Conservation (phyloP, 2,329 filamentous ascomycete species). For the Fonsecaea nubica region DNA sequence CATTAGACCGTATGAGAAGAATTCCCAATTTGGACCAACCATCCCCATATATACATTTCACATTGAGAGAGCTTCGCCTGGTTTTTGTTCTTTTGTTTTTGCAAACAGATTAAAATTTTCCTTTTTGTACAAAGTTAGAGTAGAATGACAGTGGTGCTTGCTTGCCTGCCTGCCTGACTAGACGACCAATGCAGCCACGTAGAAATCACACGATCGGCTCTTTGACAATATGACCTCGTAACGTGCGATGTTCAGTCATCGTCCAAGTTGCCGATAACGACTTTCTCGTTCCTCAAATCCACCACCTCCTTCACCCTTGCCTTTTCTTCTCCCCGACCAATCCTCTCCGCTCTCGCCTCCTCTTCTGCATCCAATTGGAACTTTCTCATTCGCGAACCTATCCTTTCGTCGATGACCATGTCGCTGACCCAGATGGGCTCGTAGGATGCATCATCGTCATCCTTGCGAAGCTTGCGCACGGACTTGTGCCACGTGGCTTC, state of each 20-base stretch:
- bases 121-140: constrained; percentile 1
- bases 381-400: constrained; percentile 78
- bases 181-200: background rate
- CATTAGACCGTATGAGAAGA: background rate
- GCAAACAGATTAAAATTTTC: background rate
- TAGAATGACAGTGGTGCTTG: constrained; percentile 3
- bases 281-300: constrained; percentile 49
- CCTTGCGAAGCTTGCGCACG: constrained; percentile 64
- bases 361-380: constrained; percentile 75
- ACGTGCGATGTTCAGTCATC: constrained; percentile 11
- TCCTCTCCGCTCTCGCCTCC: constrained; percentile 68
- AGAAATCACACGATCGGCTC: background rate
- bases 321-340: constrained; percentile 71
- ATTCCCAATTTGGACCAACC: too few species aligned
- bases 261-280: constrained; percentile 48
- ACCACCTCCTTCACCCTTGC: constrained; percentile 52
- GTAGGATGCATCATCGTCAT: constrained; percentile 53
- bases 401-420: constrained; percentile 76
- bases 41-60: background rate
- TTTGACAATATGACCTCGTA: background rate
- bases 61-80: background rate
- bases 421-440: constrained; percentile 79
- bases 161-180: background rate
- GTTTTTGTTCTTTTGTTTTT: background rate
- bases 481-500: constrained; percentile 85